These are phyloP conservation scores for Jamesozyma hellenica DNA, from an alignment of 805 yeast genomes.

Conservation along the genomic window DNA sequence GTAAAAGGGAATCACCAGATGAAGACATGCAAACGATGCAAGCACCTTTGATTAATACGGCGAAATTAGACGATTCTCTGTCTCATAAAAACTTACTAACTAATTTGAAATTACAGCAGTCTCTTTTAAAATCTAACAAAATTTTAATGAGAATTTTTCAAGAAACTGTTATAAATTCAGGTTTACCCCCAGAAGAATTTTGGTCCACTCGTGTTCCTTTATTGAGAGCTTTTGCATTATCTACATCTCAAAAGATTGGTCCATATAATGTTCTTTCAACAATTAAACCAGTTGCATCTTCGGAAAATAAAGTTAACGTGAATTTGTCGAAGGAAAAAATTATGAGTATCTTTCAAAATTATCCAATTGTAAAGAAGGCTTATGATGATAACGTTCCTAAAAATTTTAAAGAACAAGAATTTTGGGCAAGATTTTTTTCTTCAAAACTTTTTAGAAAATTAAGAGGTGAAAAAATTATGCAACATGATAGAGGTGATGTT, in stretches of 20 bases:
- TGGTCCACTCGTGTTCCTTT: conserved; percentile 78
- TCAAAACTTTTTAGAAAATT: conserved; percentile 79
- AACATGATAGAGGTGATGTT: conserved; percentile 72
- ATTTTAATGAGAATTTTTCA: conserved; percentile 65
- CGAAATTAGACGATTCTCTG: conserved; percentile 36
- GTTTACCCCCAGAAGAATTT: conserved; percentile 70
- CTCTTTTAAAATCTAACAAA: conserved; percentile 58
- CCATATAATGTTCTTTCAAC: conserved; percentile 91
- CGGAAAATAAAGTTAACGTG: conserved; percentile 89
- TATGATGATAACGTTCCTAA: conserved; percentile 87
- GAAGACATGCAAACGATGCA: conserved; percentile 7
- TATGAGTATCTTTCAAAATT: conserved; percentile 81
- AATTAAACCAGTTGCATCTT: conserved; percentile 84
- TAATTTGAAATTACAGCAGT: conserved; percentile 71
- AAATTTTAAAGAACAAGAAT: conserved; percentile 71
- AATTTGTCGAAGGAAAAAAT: conserved; percentile 86
- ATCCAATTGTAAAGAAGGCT: conserved; percentile 83
- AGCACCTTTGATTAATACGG: conserved; percentile 30
- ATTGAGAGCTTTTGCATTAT: conserved; percentile 75
- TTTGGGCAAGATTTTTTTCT: conserved; percentile 93
- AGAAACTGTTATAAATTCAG: conserved; percentile 73
- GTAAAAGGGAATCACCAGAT: conserved; percentile 15
- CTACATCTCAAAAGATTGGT: conserved; percentile 77
- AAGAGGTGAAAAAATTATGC: conserved; percentile 75
- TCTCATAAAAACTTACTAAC: conserved; percentile 51